Percentiles rank a stretch among this genome's conserved stretches.
These are phyloP conservation scores for Xylaria sp. DNA, from an alignment of 2,329 filamentous ascomycete genomes.

Conservation along the genomic window DNA sequence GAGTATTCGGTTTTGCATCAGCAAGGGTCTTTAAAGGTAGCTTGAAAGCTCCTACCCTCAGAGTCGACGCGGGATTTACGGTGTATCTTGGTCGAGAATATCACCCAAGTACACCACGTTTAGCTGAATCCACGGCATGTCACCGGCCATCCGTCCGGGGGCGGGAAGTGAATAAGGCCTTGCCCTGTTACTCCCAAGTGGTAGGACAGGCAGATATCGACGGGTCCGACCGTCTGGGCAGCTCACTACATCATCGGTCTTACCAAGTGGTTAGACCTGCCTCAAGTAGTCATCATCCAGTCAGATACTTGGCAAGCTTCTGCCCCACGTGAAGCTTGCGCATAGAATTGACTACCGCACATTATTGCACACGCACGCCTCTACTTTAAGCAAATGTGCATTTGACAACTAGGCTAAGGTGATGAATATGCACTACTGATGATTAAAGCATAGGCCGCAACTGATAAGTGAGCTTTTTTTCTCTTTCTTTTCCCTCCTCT, in stretches of 20 bases:
- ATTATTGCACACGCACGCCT: background rate
- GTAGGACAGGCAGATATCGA: constrained; percentile 18
- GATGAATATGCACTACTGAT: too few relatives aligned
- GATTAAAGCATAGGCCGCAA: too few relatives aligned
- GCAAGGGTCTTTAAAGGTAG: constrained; percentile 51
- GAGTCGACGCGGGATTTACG: constrained; percentile 14
- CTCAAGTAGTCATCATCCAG: constrained; percentile 11
- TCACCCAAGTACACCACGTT: constrained; percentile 3
- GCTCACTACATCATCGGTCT: constrained; percentile 11
- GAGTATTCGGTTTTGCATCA: constrained; percentile 35
- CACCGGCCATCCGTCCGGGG: constrained; percentile 2
- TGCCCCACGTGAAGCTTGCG: constrained; percentile 9
- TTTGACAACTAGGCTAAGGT: too few relatives aligned
- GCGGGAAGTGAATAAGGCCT: constrained; percentile 13
- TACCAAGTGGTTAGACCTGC: constrained; percentile 28
- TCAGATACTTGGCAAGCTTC: constrained; percentile 15
- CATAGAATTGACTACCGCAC: constrained; percentile 21
- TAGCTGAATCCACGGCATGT: constrained; percentile 5
- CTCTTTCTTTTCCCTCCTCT: too few relatives aligned
- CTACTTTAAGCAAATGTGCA: too few relatives aligned
- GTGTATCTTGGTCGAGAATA: constrained; percentile 8
- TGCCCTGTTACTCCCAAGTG: constrained; percentile 31
- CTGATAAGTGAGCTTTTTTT: too few relatives aligned
- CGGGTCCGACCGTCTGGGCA: constrained; percentile 12
- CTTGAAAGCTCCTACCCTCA: constrained; percentile 53